phyloP scores from a whole-genome alignment of 2,329 filamentous ascomycete genomes.

The Fusarium albidum region DNA sequence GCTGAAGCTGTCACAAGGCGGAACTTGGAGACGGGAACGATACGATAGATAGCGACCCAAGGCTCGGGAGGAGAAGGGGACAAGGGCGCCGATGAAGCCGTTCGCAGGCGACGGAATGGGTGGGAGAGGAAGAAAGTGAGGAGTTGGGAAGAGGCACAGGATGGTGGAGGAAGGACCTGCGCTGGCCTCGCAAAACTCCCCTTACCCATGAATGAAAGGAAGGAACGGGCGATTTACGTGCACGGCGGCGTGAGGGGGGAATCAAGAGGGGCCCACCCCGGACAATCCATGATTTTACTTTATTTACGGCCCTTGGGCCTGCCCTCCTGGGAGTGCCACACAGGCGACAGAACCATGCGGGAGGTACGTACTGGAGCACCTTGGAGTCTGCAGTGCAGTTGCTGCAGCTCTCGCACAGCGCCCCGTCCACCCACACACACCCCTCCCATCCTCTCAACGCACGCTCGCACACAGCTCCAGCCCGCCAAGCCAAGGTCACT shows the following conservation, averaged over 20 bases:
- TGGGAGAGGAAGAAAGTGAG: constrained; percentile 48
- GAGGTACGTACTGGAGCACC: constrained; percentile 7
- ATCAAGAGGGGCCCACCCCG: constrained; percentile 40
- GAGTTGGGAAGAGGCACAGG: constrained; percentile 50
- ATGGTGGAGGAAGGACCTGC: constrained; percentile 52
- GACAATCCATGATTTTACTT: constrained; percentile 38
- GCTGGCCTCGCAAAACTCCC: constrained; percentile 50
- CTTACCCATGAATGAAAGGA: constrained; percentile 52
- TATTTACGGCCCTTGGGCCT: constrained; percentile 30
- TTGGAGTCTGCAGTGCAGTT: too few relatives aligned
- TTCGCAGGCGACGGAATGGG: constrained; percentile 44
- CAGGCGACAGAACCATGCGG: constrained; percentile 8
- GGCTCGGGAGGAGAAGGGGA: constrained; percentile 27
- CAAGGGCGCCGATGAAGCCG: constrained; percentile 42
- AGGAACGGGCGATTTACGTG: constrained; percentile 46
- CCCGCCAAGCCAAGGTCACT: constrained; percentile 19
- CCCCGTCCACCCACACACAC: constrained; percentile 12
- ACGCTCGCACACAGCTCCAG: constrained; percentile 21
- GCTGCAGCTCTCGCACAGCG: constrained; percentile 1
- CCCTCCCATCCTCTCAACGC: constrained; percentile 18
- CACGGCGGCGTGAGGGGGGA: constrained; percentile 40
- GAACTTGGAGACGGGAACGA: constrained; percentile 18
- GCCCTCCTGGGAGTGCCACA: constrained; percentile 12
- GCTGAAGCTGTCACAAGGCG: constrained; percentile 8
- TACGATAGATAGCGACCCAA: constrained; percentile 18